Evolutionary conservation across 2,329 filamentous ascomycete genomes (phyloP).

Genomic region (Cercospora canescens): DNA sequence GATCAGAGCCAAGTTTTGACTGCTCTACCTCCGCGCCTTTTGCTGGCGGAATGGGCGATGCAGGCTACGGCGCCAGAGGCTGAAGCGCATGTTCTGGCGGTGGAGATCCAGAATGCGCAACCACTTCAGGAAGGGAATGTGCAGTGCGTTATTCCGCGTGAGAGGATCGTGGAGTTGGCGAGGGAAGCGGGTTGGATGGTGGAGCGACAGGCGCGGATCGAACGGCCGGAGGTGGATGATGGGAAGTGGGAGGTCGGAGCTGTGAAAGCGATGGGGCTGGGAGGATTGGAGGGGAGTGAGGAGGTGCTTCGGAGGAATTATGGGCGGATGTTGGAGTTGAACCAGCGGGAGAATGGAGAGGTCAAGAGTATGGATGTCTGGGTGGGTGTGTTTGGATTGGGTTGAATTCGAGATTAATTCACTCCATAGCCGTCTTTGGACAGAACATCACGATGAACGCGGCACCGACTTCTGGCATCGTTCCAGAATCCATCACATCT

Average conservation of each 20-base stretch:
- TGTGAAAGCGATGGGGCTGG: slow-evolving; percentile 20
- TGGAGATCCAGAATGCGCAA: slow-evolving; percentile 49
- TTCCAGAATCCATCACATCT: slow-evolving; percentile 21
- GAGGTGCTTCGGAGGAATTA: background rate
- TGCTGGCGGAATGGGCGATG: slow-evolving; percentile 19
- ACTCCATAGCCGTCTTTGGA: background rate
- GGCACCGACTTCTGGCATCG: background rate
- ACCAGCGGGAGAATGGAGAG: background rate
- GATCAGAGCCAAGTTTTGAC: too few species aligned
- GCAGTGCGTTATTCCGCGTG: slow-evolving; percentile 47
- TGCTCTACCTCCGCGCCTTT: background rate
- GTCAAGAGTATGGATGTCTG: slow-evolving; percentile 25
- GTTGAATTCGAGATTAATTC: background rate
- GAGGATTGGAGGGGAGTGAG: background rate
- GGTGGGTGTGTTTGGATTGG: slow-evolving; percentile 15
- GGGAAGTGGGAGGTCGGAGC: slow-evolving; percentile 49
- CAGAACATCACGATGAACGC: background rate
- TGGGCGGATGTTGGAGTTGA: too few species aligned
- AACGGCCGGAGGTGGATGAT: slow-evolving; percentile 43
- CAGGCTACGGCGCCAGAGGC: slow-evolving; percentile 28
- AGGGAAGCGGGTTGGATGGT: slow-evolving; percentile 41
- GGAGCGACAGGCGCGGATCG: slow-evolving; percentile 39
- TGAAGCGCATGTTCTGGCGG: slow-evolving; percentile 54
- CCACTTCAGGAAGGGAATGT: slow-evolving; percentile 48
- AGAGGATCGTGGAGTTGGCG: slow-evolving; percentile 41